Conservation (phyloP, 352 stramenopile species). For the Globisporangium barbulae region DNA sequence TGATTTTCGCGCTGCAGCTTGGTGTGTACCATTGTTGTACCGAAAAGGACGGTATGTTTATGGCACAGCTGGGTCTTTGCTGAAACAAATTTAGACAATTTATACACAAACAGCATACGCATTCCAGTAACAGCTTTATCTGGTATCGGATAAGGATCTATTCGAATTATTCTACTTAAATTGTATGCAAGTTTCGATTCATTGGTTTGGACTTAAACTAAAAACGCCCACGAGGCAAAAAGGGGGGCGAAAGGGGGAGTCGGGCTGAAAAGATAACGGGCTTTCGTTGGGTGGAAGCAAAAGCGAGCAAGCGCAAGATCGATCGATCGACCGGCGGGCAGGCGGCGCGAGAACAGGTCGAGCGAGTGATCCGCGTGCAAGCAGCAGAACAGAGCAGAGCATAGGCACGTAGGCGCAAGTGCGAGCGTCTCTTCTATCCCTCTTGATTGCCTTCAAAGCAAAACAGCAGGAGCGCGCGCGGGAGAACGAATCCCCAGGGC, state of each 20-base stretch:
- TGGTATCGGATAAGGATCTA: too few relatives aligned
- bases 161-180: too few relatives aligned
- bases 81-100: too few relatives aligned
- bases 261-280: slow-evolving; percentile 10
- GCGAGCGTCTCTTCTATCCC: not conserved
- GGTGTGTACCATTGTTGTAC: not conserved
- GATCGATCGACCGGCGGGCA: not conserved
- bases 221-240: not conserved
- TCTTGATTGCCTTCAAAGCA: not conserved
- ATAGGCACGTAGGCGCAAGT: not conserved
- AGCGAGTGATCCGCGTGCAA: not conserved
- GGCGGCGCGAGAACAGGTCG: not conserved
- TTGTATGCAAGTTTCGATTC: not conserved
- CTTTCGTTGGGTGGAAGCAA: slow-evolving; percentile 13
- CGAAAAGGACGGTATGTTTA: too few relatives aligned
- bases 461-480: not conserved
- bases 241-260: not conserved
- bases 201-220: too few relatives aligned
- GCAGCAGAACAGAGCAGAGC: not conserved
- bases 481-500: not conserved
- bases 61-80: too few relatives aligned
- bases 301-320: slow-evolving; percentile 6
- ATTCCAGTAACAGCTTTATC: too few relatives aligned
- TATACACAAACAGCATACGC: too few relatives aligned
- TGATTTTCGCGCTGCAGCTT: not conserved